Evolutionary conservation across 1,284 basidiomycete species (phyloP).

Genomic region (Trichosporon sp.): DNA sequence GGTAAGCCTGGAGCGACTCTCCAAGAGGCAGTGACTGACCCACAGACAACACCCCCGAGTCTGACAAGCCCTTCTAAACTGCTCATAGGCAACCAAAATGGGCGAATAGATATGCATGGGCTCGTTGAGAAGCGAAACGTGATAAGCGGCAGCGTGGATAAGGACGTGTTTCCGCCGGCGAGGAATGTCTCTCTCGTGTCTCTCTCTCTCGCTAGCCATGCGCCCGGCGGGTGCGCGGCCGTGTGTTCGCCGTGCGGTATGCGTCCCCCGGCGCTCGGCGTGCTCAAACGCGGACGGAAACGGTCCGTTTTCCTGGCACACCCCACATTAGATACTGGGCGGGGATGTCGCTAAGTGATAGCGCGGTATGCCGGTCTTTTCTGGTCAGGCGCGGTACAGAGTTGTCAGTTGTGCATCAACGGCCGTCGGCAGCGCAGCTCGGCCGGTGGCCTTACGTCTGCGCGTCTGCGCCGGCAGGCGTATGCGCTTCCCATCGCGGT

Average conservation of each 20-base stretch:
- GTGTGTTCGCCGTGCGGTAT: neutral
- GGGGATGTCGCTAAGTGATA: neutral
- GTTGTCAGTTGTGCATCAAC: neutral
- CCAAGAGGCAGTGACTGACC: neutral
- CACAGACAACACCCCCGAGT: conserved; percentile 46
- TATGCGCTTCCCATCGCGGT: neutral
- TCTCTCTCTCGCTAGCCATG: neutral
- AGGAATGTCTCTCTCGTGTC: neutral
- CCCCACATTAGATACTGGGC: too few relatives aligned
- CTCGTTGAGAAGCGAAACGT: neutral
- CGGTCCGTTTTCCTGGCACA: neutral
- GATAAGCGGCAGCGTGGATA: neutral
- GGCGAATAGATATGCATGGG: conserved; percentile 8
- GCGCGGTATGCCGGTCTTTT: neutral
- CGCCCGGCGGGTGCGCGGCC: too few relatives aligned
- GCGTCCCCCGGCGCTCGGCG: neutral
- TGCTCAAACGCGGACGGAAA: neutral
- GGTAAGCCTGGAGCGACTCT: conserved; percentile 18
- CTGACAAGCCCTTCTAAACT: conserved; percentile 49
- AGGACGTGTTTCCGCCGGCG: neutral
- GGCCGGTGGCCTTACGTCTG: neutral
- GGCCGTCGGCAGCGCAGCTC: neutral
- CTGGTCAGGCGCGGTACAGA: neutral
- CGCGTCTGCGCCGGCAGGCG: neutral
- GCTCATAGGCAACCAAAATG: conserved; percentile 1